Evolutionary conservation across 2,329 filamentous ascomycete genomes (phyloP), one percentile per base, ranked within the genome.

Genomic region (Penicillium sp.): DNA sequence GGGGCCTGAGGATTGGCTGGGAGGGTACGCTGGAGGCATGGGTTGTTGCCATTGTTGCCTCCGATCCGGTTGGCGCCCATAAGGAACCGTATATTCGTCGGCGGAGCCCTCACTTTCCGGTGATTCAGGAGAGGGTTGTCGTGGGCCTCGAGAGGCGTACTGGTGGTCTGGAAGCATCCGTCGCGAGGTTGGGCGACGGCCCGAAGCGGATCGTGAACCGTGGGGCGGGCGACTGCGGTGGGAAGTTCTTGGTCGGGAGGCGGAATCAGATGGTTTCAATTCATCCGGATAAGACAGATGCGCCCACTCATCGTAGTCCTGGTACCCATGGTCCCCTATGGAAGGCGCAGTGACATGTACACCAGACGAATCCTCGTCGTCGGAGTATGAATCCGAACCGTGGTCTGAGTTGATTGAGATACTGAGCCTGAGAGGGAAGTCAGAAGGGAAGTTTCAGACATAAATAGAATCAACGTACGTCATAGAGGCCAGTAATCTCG

Each of bases 101-200:
- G 82, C 79, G 34, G 82, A 82, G 70, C 89, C 87, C 77, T 83
- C 79, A 70, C 82, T 89, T 77, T 84, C 83, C 52, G 84, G 78
- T 60, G 81, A 78, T 59, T 77, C 77, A 61, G 82, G 81, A 55
- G 71, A 77, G 73, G 74, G 78, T 61, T 72, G 75, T 66, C 66
- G 76, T 60, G 68, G 77, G 58, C 69, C 71, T 53, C 71, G 75
- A 57, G 71, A 75, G 47, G 60, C 53, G 49, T 67, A 66, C 45
- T 73, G 71, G 50, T 71, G 72, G 52, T 75, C 76, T 48, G 64
- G 67, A 27, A 62, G 54, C 55, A 73, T 64, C 51, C 72, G 73
- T 50, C 73, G 72, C 44, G 66, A 60, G 32, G 65, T 64, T 58
- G 68, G 73, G 45, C 75, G 77, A 55, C 71, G 75, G 54, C 66